phyloP scores from a whole-genome alignment of 345 rosid species.

The Eucalyptus polybractea region DNA sequence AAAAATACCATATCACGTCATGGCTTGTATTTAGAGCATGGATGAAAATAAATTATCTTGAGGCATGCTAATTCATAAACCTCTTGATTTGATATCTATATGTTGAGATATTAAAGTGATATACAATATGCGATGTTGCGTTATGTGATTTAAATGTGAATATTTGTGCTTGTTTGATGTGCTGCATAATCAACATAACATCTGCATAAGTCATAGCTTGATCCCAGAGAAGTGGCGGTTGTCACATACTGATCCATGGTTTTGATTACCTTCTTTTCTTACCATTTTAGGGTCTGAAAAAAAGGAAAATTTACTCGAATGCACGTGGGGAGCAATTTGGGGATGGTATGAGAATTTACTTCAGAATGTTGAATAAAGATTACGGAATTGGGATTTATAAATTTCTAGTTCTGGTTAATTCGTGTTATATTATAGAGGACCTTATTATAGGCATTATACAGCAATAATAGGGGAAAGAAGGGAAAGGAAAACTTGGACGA shows the following conservation, averaged over 20 bases:
- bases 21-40: no score
- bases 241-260: background rate
- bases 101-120: background rate
- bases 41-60: no score
- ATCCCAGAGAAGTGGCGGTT: background rate
- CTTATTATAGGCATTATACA: background rate
- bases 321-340: background rate
- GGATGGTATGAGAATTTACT: background rate
- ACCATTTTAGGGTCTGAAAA: background rate
- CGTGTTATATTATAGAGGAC: fast-evolving
- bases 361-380: background rate
- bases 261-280: background rate
- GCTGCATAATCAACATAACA: background rate
- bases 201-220: background rate
- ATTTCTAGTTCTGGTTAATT: background rate
- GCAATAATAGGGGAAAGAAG: no score
- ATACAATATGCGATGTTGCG: background rate
- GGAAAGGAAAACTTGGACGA: no score
- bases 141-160: background rate
- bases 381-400: background rate
- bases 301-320: background rate
- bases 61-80: background rate
- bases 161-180: fast-evolving
- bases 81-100: background rate
- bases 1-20: background rate